Percentiles rank a stretch among this genome's conserved stretches.
Conservation (phyloP, 2,329 filamentous ascomycete species). For the Davidsoniella australis region DNA sequence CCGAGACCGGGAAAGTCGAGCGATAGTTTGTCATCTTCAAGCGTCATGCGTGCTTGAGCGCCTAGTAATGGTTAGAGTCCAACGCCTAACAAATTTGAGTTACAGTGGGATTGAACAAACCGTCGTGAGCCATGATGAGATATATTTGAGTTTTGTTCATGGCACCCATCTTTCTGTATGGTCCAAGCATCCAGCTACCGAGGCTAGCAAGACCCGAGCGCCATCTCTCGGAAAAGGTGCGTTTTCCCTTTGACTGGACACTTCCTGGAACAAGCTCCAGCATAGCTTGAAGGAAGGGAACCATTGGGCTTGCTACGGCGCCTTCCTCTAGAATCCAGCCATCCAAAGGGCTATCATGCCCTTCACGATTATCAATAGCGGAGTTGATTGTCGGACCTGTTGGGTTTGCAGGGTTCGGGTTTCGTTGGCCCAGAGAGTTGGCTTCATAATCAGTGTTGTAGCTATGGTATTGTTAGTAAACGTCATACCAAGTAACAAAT, state of each 20-base stretch:
- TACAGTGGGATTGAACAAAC: slow-evolving; percentile 19
- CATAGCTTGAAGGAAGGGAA: slow-evolving; percentile 37
- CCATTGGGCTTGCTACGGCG: slow-evolving; percentile 38
- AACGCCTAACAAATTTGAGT: too few species aligned
- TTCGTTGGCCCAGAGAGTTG: slow-evolving; percentile 36
- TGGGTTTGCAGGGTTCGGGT: slow-evolving; percentile 33
- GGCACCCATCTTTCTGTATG: slow-evolving; percentile 37
- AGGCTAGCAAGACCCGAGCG: slow-evolving; percentile 30
- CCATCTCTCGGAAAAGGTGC: slow-evolving; percentile 24
- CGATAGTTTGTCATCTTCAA: slow-evolving; percentile 41
- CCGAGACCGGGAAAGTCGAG: slow-evolving; percentile 44
- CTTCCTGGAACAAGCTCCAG: slow-evolving; percentile 36
- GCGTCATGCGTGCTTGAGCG: slow-evolving; percentile 40
- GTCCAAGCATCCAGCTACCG: slow-evolving; percentile 39
- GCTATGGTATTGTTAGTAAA: slow-evolving; percentile 10
- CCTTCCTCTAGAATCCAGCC: slow-evolving; percentile 50
- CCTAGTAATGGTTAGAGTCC: slow-evolving; percentile 17
- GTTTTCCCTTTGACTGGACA: slow-evolving; percentile 20
- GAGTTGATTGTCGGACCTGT: slow-evolving; percentile 46
- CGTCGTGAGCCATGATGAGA: slow-evolving; percentile 50
- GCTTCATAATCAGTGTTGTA: slow-evolving; percentile 42
- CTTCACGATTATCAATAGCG: slow-evolving; percentile 40
- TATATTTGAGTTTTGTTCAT: slow-evolving; percentile 45
- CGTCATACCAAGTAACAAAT: too few species aligned
- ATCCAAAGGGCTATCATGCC: slow-evolving; percentile 35